phyloP scores from a whole-genome alignment of 2,329 filamentous ascomycete species.

The Alternaria longipes region DNA sequence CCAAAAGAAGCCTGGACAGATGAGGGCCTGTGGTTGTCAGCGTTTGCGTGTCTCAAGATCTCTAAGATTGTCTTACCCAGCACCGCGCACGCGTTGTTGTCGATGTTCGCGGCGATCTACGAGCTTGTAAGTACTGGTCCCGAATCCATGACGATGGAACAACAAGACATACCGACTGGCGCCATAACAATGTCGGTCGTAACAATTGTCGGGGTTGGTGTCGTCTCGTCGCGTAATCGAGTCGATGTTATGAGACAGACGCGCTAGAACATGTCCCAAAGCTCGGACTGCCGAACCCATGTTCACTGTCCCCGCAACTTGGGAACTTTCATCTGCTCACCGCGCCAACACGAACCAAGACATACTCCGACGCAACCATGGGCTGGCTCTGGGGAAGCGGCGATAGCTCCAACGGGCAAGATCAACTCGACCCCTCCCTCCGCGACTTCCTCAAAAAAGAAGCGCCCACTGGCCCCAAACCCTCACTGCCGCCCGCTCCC shows the following conservation, averaged over 20 bases:
- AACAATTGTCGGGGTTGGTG: slow-evolving; percentile 21
- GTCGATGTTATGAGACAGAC: slow-evolving; percentile 35
- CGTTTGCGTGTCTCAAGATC: slow-evolving; percentile 6
- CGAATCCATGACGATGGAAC: neutral
- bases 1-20: slow-evolving; percentile 61
- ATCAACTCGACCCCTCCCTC: slow-evolving; percentile 82
- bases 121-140: slow-evolving; percentile 12
- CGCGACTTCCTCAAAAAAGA: slow-evolving; percentile 86
- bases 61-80: slow-evolving; percentile 57
- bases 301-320: slow-evolving; percentile 24
- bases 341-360: slow-evolving; percentile 6
- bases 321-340: slow-evolving; percentile 14
- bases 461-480: slow-evolving; percentile 73
- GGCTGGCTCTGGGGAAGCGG: slow-evolving; percentile 69
- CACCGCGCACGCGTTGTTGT: slow-evolving; percentile 66
- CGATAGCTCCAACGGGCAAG: slow-evolving; percentile 59
- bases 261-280: slow-evolving; percentile 19
- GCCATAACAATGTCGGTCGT: slow-evolving; percentile 41
- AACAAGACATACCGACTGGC: slow-evolving; percentile 38
- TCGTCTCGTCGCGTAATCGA: slow-evolving; percentile 26
- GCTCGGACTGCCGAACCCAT: slow-evolving; percentile 18
- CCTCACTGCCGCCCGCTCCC: slow-evolving; percentile 37
- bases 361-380: slow-evolving; percentile 54
- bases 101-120: slow-evolving; percentile 63
- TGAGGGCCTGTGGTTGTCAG: slow-evolving; percentile 54